A percentile compares a stretch with the other conserved stretches of the same genome.
phyloP scores from a whole-genome alignment of 305 asterid genomes.

The Solanum hybrid region DNA sequence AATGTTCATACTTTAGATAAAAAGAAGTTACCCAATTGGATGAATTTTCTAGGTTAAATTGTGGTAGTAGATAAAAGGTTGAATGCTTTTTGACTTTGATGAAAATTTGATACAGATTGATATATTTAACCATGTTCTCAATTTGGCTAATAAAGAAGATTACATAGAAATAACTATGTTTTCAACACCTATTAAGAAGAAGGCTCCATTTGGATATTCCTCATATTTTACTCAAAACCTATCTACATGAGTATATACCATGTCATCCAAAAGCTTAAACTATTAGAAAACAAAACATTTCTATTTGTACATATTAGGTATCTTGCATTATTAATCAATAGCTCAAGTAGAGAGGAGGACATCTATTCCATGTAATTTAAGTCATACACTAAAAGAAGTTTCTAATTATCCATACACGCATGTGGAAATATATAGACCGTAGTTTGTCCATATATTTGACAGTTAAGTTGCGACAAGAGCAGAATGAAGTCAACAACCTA shows the following conservation, averaged over 20 bases:
- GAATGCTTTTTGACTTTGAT: not conserved
- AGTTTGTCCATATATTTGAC: no score
- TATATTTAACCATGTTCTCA: not conserved
- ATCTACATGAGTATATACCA: not conserved
- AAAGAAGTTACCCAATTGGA: not conserved
- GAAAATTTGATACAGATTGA: no score
- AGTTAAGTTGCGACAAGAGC: no score
- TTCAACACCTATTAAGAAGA: not conserved
- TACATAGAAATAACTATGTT: not conserved
- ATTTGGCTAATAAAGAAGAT: no score
- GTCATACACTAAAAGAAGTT: not conserved
- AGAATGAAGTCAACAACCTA: no score
- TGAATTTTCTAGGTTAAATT: not conserved
- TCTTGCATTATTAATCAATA: not conserved
- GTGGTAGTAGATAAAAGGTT: no score
- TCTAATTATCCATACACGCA: not conserved
- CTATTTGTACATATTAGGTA: not conserved
- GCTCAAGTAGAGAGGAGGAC: not conserved
- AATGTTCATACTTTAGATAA: no score
- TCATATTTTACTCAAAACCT: not conserved
- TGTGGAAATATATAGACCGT: no score
- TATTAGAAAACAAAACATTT: not conserved
- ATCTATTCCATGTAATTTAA: not conserved
- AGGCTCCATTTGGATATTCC: no score
- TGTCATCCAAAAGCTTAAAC: not conserved